Base-by-base conservation (phyloP, 2,329 filamentous ascomycete genomes). In the Dactylellina drechsleri region DNA sequence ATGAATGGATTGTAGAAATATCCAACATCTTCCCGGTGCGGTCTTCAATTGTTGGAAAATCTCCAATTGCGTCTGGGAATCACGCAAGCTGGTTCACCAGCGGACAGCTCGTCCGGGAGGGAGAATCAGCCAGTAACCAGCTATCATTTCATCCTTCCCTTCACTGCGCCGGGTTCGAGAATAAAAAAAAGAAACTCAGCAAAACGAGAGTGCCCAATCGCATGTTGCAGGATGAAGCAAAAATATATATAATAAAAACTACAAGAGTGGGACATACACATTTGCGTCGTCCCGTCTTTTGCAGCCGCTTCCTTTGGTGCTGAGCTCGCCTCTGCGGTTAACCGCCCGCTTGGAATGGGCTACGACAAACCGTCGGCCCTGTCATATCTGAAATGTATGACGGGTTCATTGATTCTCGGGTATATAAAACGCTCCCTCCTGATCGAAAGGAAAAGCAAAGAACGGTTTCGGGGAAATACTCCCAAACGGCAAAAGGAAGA, bases 281-380 rank as follows among this genome's bases (percentile, higher is more conserved):
- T 62, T 75, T 45, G 62, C 53, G 53, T 64, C 53, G 53, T 64
- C 62, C 64, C 43, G 56, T 68, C 58, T 59, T 53, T 36, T 68
- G 58, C 65, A 67, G 56, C 71, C 50, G 28, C 56, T 16, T 56
- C 45, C 61, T 50, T 49, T 49, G 23, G 23, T 26, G 31, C 45
- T 50, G 56, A 67, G 61, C 64, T 68, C 64, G 58, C 64, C 50
- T 64, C 62, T 36, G 45, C 28, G 12, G 36, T 13, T 57, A 68
- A 56, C 64, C 71, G 64, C 57, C 52, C 58, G 61, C 60, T 72
- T 28, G 73, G 62, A 18, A 59, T 36, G 49, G 59, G 58, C 59
- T 58, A 76, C 61, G 65, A 64, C 53, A 62, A 68, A 53, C 64
- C n/a, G 61, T 61, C 6, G 10, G 40, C 62, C 28, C 16, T 56